phyloP scores from a whole-genome alignment of 495 filamentous ascomycete species.

The Lineolata rhizophorae region DNA sequence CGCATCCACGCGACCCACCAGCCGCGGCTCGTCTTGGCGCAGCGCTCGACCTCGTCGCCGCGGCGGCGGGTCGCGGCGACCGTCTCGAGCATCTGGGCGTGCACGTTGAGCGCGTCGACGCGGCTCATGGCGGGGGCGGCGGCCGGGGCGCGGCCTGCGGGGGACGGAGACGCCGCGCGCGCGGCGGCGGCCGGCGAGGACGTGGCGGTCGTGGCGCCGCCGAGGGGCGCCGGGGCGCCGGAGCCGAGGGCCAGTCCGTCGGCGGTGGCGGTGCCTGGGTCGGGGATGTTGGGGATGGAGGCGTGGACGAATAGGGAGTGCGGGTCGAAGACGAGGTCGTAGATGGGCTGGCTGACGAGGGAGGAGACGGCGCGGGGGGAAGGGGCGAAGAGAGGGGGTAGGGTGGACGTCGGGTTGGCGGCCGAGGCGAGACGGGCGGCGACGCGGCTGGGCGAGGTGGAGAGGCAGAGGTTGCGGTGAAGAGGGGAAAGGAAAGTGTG shows the following conservation, averaged over 20 bases:
- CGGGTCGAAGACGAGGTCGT: constrained; percentile 76
- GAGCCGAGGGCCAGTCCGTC: background rate
- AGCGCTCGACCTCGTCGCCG: constrained; percentile 48
- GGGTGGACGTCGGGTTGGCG: constrained; percentile 9
- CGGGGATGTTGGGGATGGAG: constrained; percentile 79
- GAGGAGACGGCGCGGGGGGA: constrained; percentile 17
- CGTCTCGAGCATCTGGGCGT: constrained; percentile 63
- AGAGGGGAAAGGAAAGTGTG: constrained; percentile 67
- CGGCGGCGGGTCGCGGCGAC: constrained; percentile 37
- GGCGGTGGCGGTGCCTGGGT: constrained; percentile 18
- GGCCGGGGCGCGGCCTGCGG: constrained; percentile 9
- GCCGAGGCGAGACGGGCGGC: constrained; percentile 24
- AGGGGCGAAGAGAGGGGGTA: no score
- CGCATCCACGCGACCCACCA: constrained; percentile 97
- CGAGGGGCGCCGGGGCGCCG: background rate
- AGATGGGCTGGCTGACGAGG: constrained; percentile 31
- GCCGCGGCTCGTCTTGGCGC: constrained; percentile 70
- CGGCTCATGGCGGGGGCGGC: constrained; percentile 35
- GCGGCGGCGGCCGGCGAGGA: no score
- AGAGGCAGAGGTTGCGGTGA: constrained; percentile 42
- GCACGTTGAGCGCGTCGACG: constrained; percentile 74
- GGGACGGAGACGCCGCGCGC: no score
- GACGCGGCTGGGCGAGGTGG: constrained; percentile 35
- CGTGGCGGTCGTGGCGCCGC: no score
- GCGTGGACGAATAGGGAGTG: constrained; percentile 52